These are phyloP conservation scores for Globisporangium viniferum DNA, from an alignment of 352 stramenopile species.

Conservation along the genomic window DNA sequence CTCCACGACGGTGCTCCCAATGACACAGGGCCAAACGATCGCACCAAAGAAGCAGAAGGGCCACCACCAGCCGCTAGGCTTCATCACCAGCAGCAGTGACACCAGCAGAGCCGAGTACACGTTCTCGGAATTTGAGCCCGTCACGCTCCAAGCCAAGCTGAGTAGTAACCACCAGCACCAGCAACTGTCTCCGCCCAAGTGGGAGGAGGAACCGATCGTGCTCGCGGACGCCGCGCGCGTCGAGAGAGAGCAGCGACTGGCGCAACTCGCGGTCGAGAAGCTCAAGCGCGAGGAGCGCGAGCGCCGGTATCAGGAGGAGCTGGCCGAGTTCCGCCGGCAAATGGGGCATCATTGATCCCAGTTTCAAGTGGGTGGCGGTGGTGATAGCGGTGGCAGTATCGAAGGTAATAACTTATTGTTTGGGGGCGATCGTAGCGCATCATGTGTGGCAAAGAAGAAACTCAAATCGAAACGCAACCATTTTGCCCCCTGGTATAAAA, in stretches of 20 bases:
- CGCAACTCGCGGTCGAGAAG: slow-evolving; percentile 17
- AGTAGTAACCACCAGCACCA: background rate
- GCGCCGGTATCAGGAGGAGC: slow-evolving; percentile 50
- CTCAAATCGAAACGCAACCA: background rate
- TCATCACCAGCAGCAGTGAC: background rate
- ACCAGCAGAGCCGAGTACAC: slow-evolving; percentile 17
- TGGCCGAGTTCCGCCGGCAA: slow-evolving; percentile 36
- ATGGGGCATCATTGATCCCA: slow-evolving; percentile 12
- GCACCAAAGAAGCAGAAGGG: background rate
- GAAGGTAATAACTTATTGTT: background rate
- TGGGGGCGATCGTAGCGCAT: background rate
- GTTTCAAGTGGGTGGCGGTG: background rate
- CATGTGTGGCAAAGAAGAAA: background rate
- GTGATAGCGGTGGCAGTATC: too few relatives aligned
- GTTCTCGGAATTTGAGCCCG: slow-evolving; percentile 23
- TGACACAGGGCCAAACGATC: background rate
- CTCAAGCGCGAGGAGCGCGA: slow-evolving; percentile 43
- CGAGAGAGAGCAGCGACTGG: slow-evolving; percentile 28
- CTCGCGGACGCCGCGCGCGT: slow-evolving; percentile 34
- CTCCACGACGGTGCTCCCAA: slow-evolving; percentile 8
- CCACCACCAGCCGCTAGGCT: background rate
- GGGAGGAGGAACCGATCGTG: slow-evolving; percentile 52
- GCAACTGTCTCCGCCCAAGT: slow-evolving; percentile 13
- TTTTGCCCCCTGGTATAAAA: background rate
- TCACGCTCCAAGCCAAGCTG: background rate